Evolutionary conservation across 257 asterid genomes (phyloP).

Genomic region (Solanum chaucha): DNA sequence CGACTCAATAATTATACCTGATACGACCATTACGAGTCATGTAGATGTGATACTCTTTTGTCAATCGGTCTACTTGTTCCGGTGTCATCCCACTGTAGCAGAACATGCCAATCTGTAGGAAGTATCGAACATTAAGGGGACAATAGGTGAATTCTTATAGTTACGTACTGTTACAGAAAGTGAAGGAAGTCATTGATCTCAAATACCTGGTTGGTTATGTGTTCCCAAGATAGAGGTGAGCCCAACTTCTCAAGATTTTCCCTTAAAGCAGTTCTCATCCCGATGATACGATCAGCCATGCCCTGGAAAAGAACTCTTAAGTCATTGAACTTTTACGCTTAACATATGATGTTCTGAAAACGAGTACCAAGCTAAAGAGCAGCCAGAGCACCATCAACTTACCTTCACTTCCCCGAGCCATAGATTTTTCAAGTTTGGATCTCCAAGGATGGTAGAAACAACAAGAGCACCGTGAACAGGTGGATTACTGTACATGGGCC

Average conservation of each 20-base stretch:
- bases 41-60: conserved; percentile 78
- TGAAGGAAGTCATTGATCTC: neutral
- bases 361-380: neutral
- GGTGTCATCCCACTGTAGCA: conserved; percentile 97
- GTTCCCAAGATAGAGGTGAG: conserved; percentile 88
- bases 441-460: conserved; percentile 77
- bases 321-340: neutral
- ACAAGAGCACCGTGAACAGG: conserved; percentile 90
- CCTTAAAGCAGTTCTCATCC: conserved; percentile 71
- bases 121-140: neutral
- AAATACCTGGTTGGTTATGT: conserved; percentile 87
- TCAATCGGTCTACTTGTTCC: conserved; percentile 94
- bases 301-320: conserved; percentile 31
- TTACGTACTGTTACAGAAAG: neutral
- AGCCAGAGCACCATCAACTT: neutral
- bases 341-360: neutral
- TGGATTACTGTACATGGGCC: conserved; percentile 99
- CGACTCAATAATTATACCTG: conserved; percentile 35
- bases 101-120: conserved; percentile 88
- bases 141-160: neutral
- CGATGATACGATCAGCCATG: conserved; percentile 97
- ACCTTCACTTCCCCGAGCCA: conserved; percentile 99
- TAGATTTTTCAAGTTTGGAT: conserved; percentile 62
- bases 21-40: conserved; percentile 97
- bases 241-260: conserved; percentile 86